Evolutionary conservation across 768 basidiomycete species (phyloP).

Genomic region (Xerocomellus chrysenteron): DNA sequence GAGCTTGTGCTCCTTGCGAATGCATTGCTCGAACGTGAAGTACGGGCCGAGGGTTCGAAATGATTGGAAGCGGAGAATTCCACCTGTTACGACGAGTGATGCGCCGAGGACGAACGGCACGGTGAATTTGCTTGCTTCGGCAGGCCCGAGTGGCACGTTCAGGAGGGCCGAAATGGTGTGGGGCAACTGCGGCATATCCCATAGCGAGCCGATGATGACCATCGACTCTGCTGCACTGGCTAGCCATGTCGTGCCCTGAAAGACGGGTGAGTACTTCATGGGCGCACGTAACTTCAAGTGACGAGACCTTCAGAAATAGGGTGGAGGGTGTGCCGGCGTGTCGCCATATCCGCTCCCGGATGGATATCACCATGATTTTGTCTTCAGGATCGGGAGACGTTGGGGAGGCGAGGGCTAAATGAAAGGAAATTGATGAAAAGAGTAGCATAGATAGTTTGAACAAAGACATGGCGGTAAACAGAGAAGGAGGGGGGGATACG

Average conservation of each 20-base stretch:
- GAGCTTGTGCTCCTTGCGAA: constrained; percentile 22
- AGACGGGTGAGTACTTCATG: background rate
- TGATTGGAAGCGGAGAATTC: constrained; percentile 5
- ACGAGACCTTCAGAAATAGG: background rate
- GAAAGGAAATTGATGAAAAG: constrained; percentile 3
- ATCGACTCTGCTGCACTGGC: background rate
- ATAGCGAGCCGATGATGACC: constrained; percentile 1
- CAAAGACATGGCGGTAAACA: constrained; percentile 4
- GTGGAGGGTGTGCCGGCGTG: background rate
- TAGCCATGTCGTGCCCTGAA: background rate
- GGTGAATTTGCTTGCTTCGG: background rate
- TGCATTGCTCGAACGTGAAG: constrained; percentile 23
- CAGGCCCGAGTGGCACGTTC: constrained; percentile 9
- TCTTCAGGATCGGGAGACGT: background rate
- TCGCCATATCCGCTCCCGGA: constrained; percentile 5
- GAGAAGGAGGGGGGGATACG: too few relatives aligned
- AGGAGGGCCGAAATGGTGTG: background rate
- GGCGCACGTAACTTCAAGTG: background rate
- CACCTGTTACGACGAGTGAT: background rate
- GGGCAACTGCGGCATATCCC: background rate
- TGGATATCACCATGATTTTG: background rate
- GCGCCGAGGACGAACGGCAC: background rate
- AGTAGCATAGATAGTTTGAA: constrained; percentile 8
- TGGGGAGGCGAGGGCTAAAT: background rate
- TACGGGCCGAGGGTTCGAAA: constrained; percentile 15